These are phyloP conservation scores for Fraxinus quadrangulata DNA, from an alignment of 257 asterid genomes.

Conservation along the genomic window DNA sequence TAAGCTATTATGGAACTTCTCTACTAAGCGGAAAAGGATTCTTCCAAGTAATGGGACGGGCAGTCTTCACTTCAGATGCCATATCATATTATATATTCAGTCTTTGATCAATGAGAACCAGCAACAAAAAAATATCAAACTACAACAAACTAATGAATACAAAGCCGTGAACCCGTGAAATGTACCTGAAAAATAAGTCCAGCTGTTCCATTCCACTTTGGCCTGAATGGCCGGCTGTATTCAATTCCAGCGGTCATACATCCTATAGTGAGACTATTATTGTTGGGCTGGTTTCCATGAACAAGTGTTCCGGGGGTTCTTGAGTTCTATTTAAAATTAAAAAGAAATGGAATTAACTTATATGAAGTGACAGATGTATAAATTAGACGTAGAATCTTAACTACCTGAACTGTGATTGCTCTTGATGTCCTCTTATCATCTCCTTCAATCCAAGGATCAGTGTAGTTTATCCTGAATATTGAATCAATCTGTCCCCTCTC, in stretches of 20 bases:
- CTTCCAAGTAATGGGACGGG: not conserved
- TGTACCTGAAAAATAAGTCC: conserved; percentile 85
- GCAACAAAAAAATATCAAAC: not conserved
- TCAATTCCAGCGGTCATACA: conserved; percentile 94
- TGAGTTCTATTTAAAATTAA: conserved; percentile 62
- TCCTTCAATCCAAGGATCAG: conserved; percentile 99
- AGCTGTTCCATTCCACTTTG: conserved; percentile 92
- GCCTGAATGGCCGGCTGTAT: conserved; percentile 87
- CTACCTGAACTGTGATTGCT: conserved; percentile 92
- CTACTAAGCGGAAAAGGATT: not conserved
- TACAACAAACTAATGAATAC: not conserved
- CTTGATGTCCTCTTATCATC: conserved; percentile 98
- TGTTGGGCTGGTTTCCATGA: conserved; percentile 81
- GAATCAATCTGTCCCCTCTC: conserved; percentile 98
- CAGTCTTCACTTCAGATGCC: not conserved
- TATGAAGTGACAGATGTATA: conserved; percentile 14
- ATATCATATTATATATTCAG: not conserved
- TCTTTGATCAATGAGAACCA: conserved; percentile 11
- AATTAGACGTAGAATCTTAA: conserved; percentile 20
- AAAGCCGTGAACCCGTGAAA: conserved; percentile 3
- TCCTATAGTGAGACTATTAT: conserved; percentile 68
- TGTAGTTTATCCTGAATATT: conserved; percentile 81
- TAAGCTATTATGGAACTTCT: not conserved
- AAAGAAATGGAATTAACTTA: conserved; percentile 27
- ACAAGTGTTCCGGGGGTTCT: conserved; percentile 95